Conservation (phyloP, 768 basidiomycete species). For the Gelatoporia subvermispora region DNA sequence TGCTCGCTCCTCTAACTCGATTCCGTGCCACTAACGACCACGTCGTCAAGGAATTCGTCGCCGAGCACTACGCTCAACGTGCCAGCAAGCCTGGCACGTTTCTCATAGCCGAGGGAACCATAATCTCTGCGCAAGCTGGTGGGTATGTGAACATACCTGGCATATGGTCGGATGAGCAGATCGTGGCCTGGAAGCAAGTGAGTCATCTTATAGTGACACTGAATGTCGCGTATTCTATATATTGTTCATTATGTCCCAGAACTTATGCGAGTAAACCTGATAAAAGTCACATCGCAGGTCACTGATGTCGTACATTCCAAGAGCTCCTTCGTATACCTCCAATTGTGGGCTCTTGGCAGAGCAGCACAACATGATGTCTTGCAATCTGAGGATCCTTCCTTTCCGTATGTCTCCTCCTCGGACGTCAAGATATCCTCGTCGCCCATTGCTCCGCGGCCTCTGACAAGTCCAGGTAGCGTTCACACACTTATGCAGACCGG, state of each 20-base stretch:
- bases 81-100: conserved; percentile 44
- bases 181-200: conserved; percentile 43
- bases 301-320: conserved; percentile 53
- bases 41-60: conserved; percentile 32
- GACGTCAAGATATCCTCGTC: conserved; percentile 19
- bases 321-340: conserved; percentile 46
- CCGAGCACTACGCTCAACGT: conserved; percentile 48
- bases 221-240: neutral
- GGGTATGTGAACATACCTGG: conserved; percentile 52
- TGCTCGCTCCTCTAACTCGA: conserved; percentile 51
- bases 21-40: conserved; percentile 31
- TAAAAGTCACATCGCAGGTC: conserved; percentile 38
- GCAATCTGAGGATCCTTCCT: conserved; percentile 28
- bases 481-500: neutral
- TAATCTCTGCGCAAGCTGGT: conserved; percentile 45
- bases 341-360: conserved; percentile 54
- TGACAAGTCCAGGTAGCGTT: conserved; percentile 18
- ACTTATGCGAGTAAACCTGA: neutral
- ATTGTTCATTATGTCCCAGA: neutral
- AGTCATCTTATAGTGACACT: conserved; percentile 3
- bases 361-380: conserved; percentile 31
- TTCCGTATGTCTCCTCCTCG: conserved; percentile 30
- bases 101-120: conserved; percentile 52
- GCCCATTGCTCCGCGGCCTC: conserved; percentile 13
- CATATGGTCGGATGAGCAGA: conserved; percentile 58